phyloP scores from a whole-genome alignment of 140 eudicot species.

The Anethum foeniculum region DNA sequence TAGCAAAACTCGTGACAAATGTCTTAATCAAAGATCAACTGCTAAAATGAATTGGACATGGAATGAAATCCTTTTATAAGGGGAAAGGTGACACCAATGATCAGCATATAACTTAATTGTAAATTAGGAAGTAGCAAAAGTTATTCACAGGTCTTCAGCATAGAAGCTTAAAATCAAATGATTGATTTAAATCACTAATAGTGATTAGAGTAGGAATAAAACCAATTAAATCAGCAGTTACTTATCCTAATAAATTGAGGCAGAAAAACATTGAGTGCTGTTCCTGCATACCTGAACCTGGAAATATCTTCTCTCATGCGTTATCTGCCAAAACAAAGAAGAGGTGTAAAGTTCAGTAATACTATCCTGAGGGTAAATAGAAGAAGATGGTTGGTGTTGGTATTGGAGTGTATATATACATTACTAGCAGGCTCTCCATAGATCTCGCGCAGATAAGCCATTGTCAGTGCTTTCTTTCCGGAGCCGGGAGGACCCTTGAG shows the following conservation, averaged over 20 bases:
- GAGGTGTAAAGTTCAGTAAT: neutral
- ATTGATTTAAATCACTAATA: neutral
- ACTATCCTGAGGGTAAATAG: neutral
- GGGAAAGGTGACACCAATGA: neutral
- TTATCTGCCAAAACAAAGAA: slow-evolving; percentile 40
- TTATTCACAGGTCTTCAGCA: neutral
- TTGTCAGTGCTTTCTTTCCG: slow-evolving; percentile 62
- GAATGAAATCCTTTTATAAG: neutral
- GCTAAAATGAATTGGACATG: neutral
- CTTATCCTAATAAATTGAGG: neutral
- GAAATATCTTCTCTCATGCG: slow-evolving; percentile 65
- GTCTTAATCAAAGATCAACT: neutral
- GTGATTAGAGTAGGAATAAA: neutral
- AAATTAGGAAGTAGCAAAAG: neutral
- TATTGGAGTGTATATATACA: slow-evolving; percentile 26
- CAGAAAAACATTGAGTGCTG: neutral
- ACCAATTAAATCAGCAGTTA: neutral
- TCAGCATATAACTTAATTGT: neutral
- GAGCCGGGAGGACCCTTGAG: slow-evolving; percentile 72
- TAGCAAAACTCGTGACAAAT: neutral
- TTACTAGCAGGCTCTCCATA: slow-evolving; percentile 55
- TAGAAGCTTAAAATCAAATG: neutral
- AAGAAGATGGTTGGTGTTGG: neutral
- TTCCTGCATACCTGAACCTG: slow-evolving; percentile 54
- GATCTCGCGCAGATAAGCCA: slow-evolving; percentile 66